A percentile compares a stretch with the other conserved stretches of the same genome.
Conservation (phyloP, 257 asterid genomes). For the Solanum chilense region DNA sequence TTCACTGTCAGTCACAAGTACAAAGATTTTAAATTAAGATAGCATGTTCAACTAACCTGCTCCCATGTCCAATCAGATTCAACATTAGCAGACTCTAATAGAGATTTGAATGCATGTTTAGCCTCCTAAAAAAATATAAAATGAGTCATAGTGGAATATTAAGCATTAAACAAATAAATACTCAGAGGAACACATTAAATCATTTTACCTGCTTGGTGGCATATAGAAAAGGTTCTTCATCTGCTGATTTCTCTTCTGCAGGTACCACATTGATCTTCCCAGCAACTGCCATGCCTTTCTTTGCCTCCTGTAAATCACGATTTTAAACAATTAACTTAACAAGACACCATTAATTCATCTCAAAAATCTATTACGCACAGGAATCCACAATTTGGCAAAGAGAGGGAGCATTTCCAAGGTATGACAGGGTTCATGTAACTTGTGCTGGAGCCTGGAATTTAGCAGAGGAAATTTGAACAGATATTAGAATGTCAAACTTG, state of each 20-base stretch:
- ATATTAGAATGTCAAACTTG: background rate
- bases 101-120: slow-evolving; percentile 79
- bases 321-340: background rate
- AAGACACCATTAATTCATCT: background rate
- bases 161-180: background rate
- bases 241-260: slow-evolving; percentile 54
- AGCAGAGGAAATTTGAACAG: background rate
- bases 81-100: slow-evolving; percentile 82
- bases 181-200: slow-evolving; percentile 8
- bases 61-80: slow-evolving; percentile 96
- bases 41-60: slow-evolving; percentile 48
- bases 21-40: background rate
- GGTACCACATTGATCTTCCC: slow-evolving; percentile 39
- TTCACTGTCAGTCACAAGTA: background rate
- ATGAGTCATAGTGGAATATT: background rate
- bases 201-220: slow-evolving; percentile 76
- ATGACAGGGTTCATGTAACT: background rate
- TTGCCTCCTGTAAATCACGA: slow-evolving; percentile 39
- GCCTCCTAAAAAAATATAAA: slow-evolving; percentile 59
- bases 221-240: slow-evolving; percentile 58
- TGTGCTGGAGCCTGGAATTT: background rate
- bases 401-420: background rate
- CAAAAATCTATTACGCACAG: background rate
- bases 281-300: slow-evolving; percentile 39
- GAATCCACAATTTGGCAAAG: background rate